A percentile compares a stretch with the other conserved stretches of the same genome.
Evolutionary conservation across 805 yeast genomes (phyloP).

Genomic region (Saccharomycopsis lassenensis): DNA sequence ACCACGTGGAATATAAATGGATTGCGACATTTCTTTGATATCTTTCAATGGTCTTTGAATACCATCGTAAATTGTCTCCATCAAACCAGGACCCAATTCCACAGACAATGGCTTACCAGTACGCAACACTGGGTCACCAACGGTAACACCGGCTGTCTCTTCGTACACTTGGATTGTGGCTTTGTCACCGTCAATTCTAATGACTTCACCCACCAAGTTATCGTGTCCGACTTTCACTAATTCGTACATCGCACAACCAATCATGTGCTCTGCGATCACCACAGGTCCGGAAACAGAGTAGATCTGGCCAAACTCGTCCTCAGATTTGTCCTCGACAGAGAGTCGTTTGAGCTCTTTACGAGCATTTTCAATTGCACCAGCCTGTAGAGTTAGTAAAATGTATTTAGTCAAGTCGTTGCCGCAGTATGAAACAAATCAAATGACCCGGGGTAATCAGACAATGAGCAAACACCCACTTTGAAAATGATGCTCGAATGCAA

Average conservation of each 20-base stretch:
- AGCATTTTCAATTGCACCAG: constrained; percentile 96
- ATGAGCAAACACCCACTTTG: too few species aligned
- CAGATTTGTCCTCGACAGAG: constrained; percentile 62
- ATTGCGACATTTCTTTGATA: constrained; percentile 75
- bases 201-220: constrained; percentile 94
- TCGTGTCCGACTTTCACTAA: constrained; percentile 97
- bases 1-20: constrained; percentile 98
- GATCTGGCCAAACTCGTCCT: constrained; percentile 76
- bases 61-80: constrained; percentile 99
- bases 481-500: too few species aligned
- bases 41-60: constrained; percentile 97
- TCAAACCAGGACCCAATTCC: constrained; percentile 97
- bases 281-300: constrained; percentile 98
- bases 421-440: too few species aligned
- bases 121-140: constrained; percentile 96
- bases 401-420: too few species aligned
- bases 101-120: constrained; percentile 99
- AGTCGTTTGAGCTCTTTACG: constrained; percentile 86
- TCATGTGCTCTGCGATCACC: constrained; percentile 95
- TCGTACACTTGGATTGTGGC: constrained; percentile 98
- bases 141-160: constrained; percentile 98
- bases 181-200: constrained; percentile 91
- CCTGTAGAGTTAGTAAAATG: constrained; percentile 30
- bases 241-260: constrained; percentile 99
- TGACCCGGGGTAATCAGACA: too few species aligned